Evolutionary conservation across 768 basidiomycete genomes (phyloP).

Genomic region (Dentipellis fragilis): DNA sequence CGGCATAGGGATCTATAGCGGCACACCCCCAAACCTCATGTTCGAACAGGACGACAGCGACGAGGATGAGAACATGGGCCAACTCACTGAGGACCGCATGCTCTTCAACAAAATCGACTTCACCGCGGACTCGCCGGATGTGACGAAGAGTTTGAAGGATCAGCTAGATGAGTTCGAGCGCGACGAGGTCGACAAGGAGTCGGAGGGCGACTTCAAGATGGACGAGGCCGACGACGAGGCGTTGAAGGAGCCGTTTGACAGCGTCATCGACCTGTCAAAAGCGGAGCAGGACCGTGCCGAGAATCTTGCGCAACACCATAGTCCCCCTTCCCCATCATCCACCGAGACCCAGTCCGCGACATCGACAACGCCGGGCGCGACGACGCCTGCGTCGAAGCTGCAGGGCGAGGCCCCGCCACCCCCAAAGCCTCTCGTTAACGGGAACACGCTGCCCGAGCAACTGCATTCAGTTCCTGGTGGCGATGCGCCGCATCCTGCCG

Average conservation of each 20-base stretch:
- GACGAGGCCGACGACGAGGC: slow-evolving; percentile 22
- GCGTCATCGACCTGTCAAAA: slow-evolving; percentile 23
- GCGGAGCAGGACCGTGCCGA: slow-evolving; percentile 21
- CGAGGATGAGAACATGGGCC: slow-evolving; percentile 43
- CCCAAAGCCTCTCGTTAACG: slow-evolving; percentile 36
- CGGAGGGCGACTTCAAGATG: slow-evolving; percentile 6
- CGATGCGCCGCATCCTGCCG: slow-evolving; percentile 34
- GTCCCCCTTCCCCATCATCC: background rate
- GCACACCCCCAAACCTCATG: slow-evolving; percentile 34
- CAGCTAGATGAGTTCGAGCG: slow-evolving; percentile 56
- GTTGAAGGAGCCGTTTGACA: slow-evolving; percentile 12
- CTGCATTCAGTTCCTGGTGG: slow-evolving; percentile 23
- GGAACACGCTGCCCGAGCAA: slow-evolving; percentile 36
- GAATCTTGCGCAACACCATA: slow-evolving; percentile 12
- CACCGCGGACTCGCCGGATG: slow-evolving; percentile 30
- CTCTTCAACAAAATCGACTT: background rate
- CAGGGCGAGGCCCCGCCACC: slow-evolving; percentile 40
- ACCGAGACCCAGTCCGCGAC: no score
- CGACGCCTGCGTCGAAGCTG: slow-evolving; percentile 10
- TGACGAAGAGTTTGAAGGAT: slow-evolving; percentile 45
- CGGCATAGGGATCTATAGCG: slow-evolving; percentile 38
- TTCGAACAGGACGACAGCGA: slow-evolving; percentile 53
- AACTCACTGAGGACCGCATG: slow-evolving; percentile 5
- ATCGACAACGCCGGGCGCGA: slow-evolving; percentile 8
- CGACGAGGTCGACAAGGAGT: slow-evolving; percentile 26